Conservation (phyloP, 2,329 filamentous ascomycete species). For the Colletotrichum lini region DNA sequence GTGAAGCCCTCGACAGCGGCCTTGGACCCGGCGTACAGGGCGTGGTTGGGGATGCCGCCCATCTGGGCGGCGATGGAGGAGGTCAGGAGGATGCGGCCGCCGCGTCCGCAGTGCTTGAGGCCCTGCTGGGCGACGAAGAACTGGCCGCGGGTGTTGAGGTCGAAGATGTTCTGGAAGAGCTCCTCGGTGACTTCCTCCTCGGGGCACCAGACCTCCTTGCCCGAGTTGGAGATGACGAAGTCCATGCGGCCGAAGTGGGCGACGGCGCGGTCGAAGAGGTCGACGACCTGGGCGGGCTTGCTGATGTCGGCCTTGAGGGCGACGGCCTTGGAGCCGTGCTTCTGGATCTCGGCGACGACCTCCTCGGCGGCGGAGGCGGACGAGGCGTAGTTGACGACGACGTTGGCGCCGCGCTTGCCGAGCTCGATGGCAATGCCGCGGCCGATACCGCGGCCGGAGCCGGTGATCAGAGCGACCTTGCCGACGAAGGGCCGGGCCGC, state of each 20-base stretch:
- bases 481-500: conserved; percentile 59
- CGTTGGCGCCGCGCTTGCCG: conserved; percentile 73
- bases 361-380: conserved; percentile 69
- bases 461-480: conserved; percentile 75
- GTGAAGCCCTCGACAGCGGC: conserved; percentile 81
- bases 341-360: conserved; percentile 67
- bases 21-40: conserved; percentile 80
- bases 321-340: conserved; percentile 70
- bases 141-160: conserved; percentile 79
- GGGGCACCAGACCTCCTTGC: conserved; percentile 79
- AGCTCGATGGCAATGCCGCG: conserved; percentile 77
- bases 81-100: conserved; percentile 81
- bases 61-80: conserved; percentile 78
- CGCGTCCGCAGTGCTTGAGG: conserved; percentile 77
- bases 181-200: conserved; percentile 78
- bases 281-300: conserved; percentile 69
- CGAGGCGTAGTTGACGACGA: conserved; percentile 78
- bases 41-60: conserved; percentile 77
- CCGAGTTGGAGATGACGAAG: conserved; percentile 81
- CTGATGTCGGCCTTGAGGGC: conserved; percentile 77
- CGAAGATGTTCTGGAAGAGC: conserved; percentile 80
- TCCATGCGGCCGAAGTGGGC: conserved; percentile 78
- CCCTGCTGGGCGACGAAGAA: conserved; percentile 85
- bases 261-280: conserved; percentile 76
- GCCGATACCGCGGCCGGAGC: conserved; percentile 76